These are phyloP conservation scores for Xylaria sp. DNA, from an alignment of 2,329 filamentous ascomycete genomes.

Conservation along the genomic window DNA sequence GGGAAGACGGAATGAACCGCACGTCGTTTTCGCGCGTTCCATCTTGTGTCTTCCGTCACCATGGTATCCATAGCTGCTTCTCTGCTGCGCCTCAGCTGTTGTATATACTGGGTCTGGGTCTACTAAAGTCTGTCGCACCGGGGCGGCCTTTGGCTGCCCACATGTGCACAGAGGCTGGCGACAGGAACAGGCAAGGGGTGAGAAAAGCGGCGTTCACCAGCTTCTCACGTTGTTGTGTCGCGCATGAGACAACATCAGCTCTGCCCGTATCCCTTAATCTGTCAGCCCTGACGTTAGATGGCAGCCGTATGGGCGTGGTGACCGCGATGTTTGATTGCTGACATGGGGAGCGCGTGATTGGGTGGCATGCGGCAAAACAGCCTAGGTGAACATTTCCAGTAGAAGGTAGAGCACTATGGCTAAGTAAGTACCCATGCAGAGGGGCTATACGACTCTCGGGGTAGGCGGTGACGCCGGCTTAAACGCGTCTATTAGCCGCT, in stretches of 20 bases:
- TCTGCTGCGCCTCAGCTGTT: background rate
- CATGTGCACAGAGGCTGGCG: slow-evolving; percentile 3
- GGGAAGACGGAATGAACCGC: slow-evolving; percentile 64
- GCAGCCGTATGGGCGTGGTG: too few relatives aligned
- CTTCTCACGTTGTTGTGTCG: background rate
- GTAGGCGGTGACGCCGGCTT: slow-evolving; percentile 28
- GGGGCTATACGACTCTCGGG: slow-evolving; percentile 8
- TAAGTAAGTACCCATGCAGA: too few relatives aligned
- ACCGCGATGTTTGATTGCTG: too few relatives aligned
- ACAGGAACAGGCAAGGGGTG: slow-evolving; percentile 1
- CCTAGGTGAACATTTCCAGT: too few relatives aligned
- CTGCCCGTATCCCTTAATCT: background rate
- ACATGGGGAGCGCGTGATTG: background rate
- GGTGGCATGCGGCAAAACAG: slow-evolving; percentile 21
- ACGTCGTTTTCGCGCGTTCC: slow-evolving; percentile 54
- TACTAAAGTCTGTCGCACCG: background rate
- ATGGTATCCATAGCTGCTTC: slow-evolving; percentile 17
- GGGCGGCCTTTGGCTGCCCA: background rate
- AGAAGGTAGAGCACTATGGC: too few relatives aligned
- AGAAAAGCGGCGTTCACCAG: slow-evolving; percentile 1
- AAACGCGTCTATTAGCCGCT: slow-evolving; percentile 7
- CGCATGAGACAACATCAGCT: background rate
- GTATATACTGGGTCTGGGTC: background rate
- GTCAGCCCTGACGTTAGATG: background rate
- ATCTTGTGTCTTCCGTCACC: slow-evolving; percentile 47